Evolutionary conservation across 148 eudicot species (phyloP).

Genomic region (Nyssa sinensis): DNA sequence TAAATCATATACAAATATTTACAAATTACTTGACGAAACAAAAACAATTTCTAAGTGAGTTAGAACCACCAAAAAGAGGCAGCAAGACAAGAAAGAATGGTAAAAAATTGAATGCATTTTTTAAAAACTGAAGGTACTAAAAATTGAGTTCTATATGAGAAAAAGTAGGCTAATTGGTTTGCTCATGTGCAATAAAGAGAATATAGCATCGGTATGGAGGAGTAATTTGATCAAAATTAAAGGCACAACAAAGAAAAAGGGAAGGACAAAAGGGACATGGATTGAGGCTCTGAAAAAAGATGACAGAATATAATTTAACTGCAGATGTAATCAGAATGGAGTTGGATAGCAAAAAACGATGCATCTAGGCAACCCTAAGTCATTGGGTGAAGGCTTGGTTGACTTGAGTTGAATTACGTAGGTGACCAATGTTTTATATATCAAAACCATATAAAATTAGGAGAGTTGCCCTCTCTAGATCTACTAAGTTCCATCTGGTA

Average conservation of each 20-base stretch:
- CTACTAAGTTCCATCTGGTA: neutral
- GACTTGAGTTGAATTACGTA: neutral
- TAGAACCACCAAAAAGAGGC: neutral
- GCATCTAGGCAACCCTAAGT: neutral
- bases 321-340: neutral
- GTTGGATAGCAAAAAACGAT: neutral
- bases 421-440: neutral
- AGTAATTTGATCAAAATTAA: neutral
- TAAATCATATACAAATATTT: neutral
- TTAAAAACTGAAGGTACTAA: neutral
- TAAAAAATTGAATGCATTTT: neutral
- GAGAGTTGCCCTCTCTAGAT: neutral
- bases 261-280: neutral
- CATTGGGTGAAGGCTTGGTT: neutral
- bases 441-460: neutral
- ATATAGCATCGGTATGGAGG: neutral
- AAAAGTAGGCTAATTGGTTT: neutral
- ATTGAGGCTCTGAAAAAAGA: neutral
- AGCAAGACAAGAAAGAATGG: neutral
- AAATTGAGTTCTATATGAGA: neutral
- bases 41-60: neutral
- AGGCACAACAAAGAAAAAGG: neutral
- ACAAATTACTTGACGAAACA: neutral
- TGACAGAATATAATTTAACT: neutral
- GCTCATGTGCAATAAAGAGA: neutral